Evolutionary conservation across 2,329 filamentous ascomycete genomes (phyloP), one percentile per base, ranked within the genome.

Genomic region (Capronia epimyces): DNA sequence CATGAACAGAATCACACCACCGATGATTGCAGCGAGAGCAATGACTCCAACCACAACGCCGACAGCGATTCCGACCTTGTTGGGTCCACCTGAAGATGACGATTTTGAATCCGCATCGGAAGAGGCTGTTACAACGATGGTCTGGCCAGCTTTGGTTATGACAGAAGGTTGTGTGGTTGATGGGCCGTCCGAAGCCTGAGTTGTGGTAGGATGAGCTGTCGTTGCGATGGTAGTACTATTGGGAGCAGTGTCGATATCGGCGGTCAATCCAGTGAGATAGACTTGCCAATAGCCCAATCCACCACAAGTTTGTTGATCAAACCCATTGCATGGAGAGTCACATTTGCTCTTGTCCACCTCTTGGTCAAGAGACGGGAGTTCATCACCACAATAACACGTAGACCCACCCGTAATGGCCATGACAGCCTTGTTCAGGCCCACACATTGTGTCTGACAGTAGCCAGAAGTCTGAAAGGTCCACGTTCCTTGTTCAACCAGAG

Each of bases 41-140:
- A 95, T 73, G 1, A 95, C 81, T 52, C 87, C 89, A 7, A 93
- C 86, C 1, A 96, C 90, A 1, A 89, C 87, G 53, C 91, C 91
- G 8, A 84, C 91, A 15, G 86, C 89, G 60, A 97, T 90, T 43
- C 85, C 89, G 32, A 82, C 86, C n/a, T 82, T 86, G 65, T 84
- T 90, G n/a, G 83, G 73, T 7, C 75, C 71, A 46, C 69, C 61
- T 16, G 66, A 65, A 13, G 32, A 37, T 37, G 39, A 22, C 13
- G 13, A 24, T n/a, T 25, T 22, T 9, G 36, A 7, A 18, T 52
- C 46, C 1, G 67, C 60, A 1, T 67, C 60, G 57, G 62, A 49
- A 53, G 62, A 37, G 46, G 63, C 58, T 50, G 70, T 71, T 27
- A 67, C 65, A 20, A 68, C 55, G 9, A 68, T 58, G 3, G 69